phyloP scores from a whole-genome alignment of 1,284 basidiomycete genomes.

The Trichosporon sp. region DNA sequence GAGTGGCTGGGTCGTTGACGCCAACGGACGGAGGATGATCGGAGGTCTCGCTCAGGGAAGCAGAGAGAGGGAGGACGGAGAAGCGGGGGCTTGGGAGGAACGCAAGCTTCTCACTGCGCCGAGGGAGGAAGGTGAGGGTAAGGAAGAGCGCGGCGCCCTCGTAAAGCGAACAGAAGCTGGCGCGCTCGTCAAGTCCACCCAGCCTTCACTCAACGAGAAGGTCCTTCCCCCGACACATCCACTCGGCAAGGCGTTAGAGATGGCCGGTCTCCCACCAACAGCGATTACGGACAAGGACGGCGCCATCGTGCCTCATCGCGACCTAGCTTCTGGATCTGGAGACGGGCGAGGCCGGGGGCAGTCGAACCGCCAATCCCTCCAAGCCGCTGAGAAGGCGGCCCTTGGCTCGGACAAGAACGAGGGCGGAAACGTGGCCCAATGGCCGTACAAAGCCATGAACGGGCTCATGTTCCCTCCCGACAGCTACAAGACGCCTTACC shows the following conservation, averaged over 20 bases:
- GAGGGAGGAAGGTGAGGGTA: background rate
- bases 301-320: constrained; percentile 49
- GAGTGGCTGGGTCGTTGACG: constrained; percentile 37
- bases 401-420: constrained; percentile 66
- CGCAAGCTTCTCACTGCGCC: constrained; percentile 24
- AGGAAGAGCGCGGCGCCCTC: constrained; percentile 7
- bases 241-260: constrained; percentile 47
- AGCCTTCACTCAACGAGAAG: constrained; percentile 34
- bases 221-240: constrained; percentile 47
- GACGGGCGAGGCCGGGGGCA: constrained; percentile 46
- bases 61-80: constrained; percentile 31
- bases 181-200: constrained; percentile 32
- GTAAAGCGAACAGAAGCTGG: constrained; percentile 23
- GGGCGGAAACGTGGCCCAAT: constrained; percentile 58
- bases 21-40: constrained; percentile 44
- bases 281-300: constrained; percentile 50
- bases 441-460: constrained; percentile 78
- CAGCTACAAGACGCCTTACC: constrained; percentile 79
- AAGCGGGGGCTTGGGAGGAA: constrained; percentile 49
- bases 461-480: constrained; percentile 90
- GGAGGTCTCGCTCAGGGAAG: constrained; percentile 47
- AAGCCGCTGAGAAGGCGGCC: constrained; percentile 58
- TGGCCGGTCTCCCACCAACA: constrained; percentile 55
- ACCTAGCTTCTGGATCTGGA: constrained; percentile 41
- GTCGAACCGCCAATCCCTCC: constrained; percentile 39